These are phyloP conservation scores for Cyberlindnera amylophila DNA, from an alignment of 805 yeast species.

Conservation along the genomic window DNA sequence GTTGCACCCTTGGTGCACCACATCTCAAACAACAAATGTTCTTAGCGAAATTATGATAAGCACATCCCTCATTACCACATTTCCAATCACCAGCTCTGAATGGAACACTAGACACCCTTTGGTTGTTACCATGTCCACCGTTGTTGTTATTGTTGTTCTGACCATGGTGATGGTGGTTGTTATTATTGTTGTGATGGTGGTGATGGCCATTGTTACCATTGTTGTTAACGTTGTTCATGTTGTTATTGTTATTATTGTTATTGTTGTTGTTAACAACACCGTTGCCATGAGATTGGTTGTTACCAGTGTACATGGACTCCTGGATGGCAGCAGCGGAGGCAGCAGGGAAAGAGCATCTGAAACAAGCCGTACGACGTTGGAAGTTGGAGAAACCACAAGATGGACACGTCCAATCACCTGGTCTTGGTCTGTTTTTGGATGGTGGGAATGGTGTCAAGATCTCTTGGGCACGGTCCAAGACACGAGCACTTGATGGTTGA, in stretches of 20 bases:
- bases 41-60: slow-evolving; percentile 90
- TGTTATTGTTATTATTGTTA: slow-evolving; percentile 5
- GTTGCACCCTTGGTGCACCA: slow-evolving; percentile 59
- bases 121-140: slow-evolving; percentile 14
- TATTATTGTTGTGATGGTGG: slow-evolving; percentile 2
- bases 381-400: slow-evolving; percentile 93
- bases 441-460: slow-evolving; percentile 82
- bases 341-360: slow-evolving; percentile 87
- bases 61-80: slow-evolving; percentile 72
- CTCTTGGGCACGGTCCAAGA: slow-evolving; percentile 79
- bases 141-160: slow-evolving; percentile 17
- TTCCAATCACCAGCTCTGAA: slow-evolving; percentile 98
- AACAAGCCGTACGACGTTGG: slow-evolving; percentile 91
- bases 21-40: slow-evolving; percentile 84
- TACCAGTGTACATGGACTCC: slow-evolving; percentile 39
- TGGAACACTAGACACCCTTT: slow-evolving; percentile 60
- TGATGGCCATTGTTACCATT: slow-evolving; percentile 4
- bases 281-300: slow-evolving; percentile 2
- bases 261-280: slow-evolving; percentile 5
- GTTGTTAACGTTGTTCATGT: slow-evolving; percentile 4
- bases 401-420: slow-evolving; percentile 98
- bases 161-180: slow-evolving; percentile 17
- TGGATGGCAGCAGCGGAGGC: slow-evolving; percentile 67
- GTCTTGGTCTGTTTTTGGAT: slow-evolving; percentile 83
- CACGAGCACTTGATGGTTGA: slow-evolving; percentile 77